phyloP scores from a whole-genome alignment of 83 land plant species.

The Picea abies region DNA sequence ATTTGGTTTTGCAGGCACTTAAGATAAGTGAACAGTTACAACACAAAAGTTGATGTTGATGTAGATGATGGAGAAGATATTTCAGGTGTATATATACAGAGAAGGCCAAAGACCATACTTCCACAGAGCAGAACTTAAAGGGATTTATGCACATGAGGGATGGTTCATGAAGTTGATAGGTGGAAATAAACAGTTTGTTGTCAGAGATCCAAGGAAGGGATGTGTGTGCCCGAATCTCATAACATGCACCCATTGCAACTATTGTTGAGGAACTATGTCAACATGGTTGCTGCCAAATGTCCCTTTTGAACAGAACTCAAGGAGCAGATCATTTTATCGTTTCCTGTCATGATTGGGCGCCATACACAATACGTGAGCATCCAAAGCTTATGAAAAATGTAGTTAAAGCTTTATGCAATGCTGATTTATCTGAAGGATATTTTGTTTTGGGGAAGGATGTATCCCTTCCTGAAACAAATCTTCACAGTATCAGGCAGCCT shows the following conservation, averaged over 20 bases:
- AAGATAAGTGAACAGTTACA: too few relatives aligned
- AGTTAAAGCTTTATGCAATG: constrained; percentile 92
- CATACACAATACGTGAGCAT: constrained; percentile 60
- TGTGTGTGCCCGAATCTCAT: constrained; percentile 63
- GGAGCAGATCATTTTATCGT: constrained; percentile 26
- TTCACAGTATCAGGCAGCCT: constrained; percentile 55
- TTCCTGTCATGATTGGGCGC: too few relatives aligned
- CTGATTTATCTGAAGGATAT: constrained; percentile 72
- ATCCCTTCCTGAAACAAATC: constrained; percentile 90
- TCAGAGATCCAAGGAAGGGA: constrained; percentile 51
- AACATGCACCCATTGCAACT: constrained; percentile 50
- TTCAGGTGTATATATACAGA: constrained; percentile 76
- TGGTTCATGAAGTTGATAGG: constrained; percentile 85
- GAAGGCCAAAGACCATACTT: constrained; percentile 78
- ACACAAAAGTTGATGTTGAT: too few relatives aligned
- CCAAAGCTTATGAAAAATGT: constrained; percentile 61
- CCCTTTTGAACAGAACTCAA: constrained; percentile 89
- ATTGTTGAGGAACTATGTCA: constrained; percentile 73
- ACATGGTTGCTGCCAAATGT: constrained; percentile 61
- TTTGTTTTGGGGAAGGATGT: constrained; percentile 72
- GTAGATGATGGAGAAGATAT: constrained; percentile 64
- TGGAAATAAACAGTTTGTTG: constrained; percentile 51
- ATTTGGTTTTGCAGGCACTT: too few relatives aligned
- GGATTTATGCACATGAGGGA: constrained; percentile 97
- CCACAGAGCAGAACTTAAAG: constrained; percentile 73